Percentiles rank a stretch among this genome's conserved stretches.
Evolutionary conservation across 2,329 filamentous ascomycete species (phyloP).

Genomic region (Curvularia sp.): DNA sequence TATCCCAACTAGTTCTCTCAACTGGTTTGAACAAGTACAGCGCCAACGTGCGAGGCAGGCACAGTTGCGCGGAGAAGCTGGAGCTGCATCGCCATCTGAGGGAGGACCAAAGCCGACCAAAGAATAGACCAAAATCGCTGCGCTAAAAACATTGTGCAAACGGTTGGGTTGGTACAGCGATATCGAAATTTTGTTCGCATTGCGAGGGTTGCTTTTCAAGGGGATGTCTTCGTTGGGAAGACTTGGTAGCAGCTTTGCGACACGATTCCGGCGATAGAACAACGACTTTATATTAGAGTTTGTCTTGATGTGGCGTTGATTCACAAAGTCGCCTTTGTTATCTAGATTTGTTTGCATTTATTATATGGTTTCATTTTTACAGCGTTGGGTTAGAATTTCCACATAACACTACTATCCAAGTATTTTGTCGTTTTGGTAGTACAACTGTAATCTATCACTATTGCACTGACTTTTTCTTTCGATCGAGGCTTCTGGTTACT

Average conservation of each 20-base stretch:
- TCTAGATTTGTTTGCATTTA: neutral
- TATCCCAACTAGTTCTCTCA: neutral
- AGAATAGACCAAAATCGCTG: neutral
- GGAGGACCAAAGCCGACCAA: neutral
- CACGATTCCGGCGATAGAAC: neutral
- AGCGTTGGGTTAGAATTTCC: neutral
- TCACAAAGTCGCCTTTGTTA: neutral
- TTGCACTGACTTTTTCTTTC: no score
- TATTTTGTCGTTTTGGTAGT: neutral
- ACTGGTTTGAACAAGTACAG: conserved; percentile 1
- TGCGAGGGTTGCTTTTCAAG: neutral
- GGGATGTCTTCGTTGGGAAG: neutral
- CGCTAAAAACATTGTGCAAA: neutral
- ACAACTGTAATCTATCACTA: neutral
- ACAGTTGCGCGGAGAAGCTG: neutral
- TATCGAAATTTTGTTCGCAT: neutral
- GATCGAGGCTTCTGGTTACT: no score
- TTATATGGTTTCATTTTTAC: neutral
- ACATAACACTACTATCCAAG: neutral
- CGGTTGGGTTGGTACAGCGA: no score
- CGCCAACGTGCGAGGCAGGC: neutral
- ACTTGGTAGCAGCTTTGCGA: neutral
- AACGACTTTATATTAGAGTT: neutral
- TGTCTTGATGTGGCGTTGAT: neutral
- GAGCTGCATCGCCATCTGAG: neutral